Evolutionary conservation across 331 rosid species (phyloP), one percentile per base, ranked within the genome.

Genomic region (Ulmus americana): DNA sequence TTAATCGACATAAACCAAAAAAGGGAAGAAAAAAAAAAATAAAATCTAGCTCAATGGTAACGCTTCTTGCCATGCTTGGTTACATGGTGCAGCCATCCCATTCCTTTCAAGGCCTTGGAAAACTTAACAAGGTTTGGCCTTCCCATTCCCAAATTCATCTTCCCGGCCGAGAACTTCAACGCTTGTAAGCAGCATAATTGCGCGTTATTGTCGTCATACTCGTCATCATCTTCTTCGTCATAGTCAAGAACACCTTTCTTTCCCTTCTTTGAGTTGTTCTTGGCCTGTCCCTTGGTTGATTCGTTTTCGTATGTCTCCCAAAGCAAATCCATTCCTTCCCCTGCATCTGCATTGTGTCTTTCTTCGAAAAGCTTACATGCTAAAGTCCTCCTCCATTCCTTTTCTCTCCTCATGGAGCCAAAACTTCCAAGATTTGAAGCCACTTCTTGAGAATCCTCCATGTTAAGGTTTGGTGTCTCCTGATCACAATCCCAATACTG

Each of bases 291-390:
- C 56, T 78, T 83, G 6, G 58, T 74, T 52, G 82, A 74, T 39
- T 81, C 87, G 39, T 71, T 74, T 74, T 85, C 98, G 49, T 92
- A 81, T 49, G 97, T 85, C 70, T 92, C 98, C 98, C 98, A 89
- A 39, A 92, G 89, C 82, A 86, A 68, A 65, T 92, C 98, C 98
- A 92, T 92, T 9, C 86, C 95, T 52, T 87, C 98, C 22, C 71
- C 76, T 38, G 81, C 90, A n/a, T 66, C 77, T 11, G 54, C 82
- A 61, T 81, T 80, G 44, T 85, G 88, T 47, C 95, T 60, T 55
- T 92, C 95, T 78, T 94, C 99, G 40, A 89, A 89, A 11, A 89
- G 95, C 75, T 90, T 89, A 76, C 97, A 87, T 7, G 99, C 99
- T 63, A 94, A 63, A 5, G 99, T 87, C 65, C 91, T 89, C 45